Evolutionary conservation across 306 rosid species (phyloP), one percentile per base, ranked within the genome.

Genomic region (Citrullus colocynthis): DNA sequence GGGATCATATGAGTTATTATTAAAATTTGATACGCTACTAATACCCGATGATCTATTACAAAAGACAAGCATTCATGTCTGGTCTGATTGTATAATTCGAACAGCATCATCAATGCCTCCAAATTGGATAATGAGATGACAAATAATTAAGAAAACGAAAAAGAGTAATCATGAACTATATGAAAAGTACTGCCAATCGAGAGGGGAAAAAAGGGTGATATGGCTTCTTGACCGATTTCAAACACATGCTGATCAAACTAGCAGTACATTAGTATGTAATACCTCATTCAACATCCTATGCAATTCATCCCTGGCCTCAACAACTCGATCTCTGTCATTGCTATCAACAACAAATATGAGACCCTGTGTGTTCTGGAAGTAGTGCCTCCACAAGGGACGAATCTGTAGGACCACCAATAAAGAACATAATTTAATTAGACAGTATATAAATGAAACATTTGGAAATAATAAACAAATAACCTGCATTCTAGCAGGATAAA

Each of bases 211-310:
- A 45, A 2, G 4, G 4, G 17, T n/a, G 52, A 82, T n/a, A 62
- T 2, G 7, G 24, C 51, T 41, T 61, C 37, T 17, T 4, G 55
- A 61, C 39, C 6, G 6, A 59, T 41, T 58, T 21, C 13, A 21
- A 24, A 59, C 71, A 21, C 1, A 48, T 10, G 51, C 9, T 48
- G 74, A 58, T 44, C 72, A 59, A 60, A 42, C 45, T 9, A 30
- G 32, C 62, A 17, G 59, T 17, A 48, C 4, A 3, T 28, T 52
- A 24, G 18, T 61, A 48, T 48, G 80, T 42, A 41, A 37, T 84
- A 96, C 99, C 99, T 96, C 99, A 79, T 92, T 96, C 96, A 96
- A 86, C 99, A 96, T 92, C 90, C 99, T 91, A 82, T 96, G 99
- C 77, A 96, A 86, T 83, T 96, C 99, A 83, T 96, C 99, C 83